Evolutionary conservation across 2,329 filamentous ascomycete genomes (phyloP).

Genomic region (Zymoseptoria brevis): DNA sequence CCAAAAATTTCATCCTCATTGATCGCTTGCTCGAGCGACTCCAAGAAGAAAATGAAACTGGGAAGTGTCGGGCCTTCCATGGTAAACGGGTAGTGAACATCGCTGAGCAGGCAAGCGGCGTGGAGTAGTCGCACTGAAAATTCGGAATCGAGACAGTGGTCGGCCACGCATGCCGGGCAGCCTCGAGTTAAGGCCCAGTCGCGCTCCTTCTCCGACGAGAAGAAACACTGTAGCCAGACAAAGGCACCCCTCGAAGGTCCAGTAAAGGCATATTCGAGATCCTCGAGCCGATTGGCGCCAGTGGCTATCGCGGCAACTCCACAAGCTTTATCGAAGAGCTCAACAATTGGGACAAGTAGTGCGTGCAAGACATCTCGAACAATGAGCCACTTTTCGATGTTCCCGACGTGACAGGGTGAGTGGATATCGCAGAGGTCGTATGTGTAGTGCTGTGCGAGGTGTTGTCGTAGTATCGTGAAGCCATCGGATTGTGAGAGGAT

Average conservation of each 20-base stretch:
- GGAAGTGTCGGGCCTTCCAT: constrained; percentile 29
- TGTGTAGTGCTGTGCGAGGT: constrained; percentile 33
- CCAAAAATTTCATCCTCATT: constrained; percentile 39
- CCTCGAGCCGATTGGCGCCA: constrained; percentile 40
- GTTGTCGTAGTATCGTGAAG: constrained; percentile 37
- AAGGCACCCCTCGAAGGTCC: constrained; percentile 51
- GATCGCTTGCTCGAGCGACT: constrained; percentile 35
- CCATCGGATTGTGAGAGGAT: constrained; percentile 34
- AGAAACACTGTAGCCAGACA: constrained; percentile 52
- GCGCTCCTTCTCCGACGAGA: constrained; percentile 43
- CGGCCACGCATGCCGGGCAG: constrained; percentile 45
- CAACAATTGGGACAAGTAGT: constrained; percentile 49
- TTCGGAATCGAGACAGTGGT: constrained; percentile 39
- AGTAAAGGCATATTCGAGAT: constrained; percentile 50
- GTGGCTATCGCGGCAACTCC: constrained; percentile 44
- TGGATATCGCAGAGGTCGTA: constrained; percentile 41
- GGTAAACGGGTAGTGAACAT: constrained; percentile 31
- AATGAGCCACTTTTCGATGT: constrained; percentile 39
- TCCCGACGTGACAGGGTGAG: constrained; percentile 24
- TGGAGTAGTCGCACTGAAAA: constrained; percentile 41
- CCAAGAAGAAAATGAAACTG: constrained; percentile 35
- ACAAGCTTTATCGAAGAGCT: constrained; percentile 49
- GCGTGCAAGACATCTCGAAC: constrained; percentile 54
- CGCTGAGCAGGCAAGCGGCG: constrained; percentile 41
- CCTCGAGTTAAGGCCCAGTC: constrained; percentile 51